Conservation (phyloP, 768 basidiomycete genomes). For the Galerina marginata region DNA sequence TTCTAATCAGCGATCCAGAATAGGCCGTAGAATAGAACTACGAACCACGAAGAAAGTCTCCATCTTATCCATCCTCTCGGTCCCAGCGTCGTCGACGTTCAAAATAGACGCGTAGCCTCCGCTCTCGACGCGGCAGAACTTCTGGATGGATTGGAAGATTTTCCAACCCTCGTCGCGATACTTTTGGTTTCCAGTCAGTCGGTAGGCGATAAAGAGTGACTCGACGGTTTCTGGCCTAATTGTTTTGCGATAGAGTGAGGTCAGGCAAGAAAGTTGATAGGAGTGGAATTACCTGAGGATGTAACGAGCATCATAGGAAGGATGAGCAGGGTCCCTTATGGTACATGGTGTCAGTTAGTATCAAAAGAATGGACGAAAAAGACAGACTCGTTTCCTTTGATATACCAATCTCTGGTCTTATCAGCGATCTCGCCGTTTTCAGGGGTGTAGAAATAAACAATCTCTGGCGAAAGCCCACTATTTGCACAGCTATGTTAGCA, state of each 20-base stretch:
- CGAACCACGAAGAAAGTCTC: constrained; percentile 93
- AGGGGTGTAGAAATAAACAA: constrained; percentile 78
- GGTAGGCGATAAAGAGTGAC: constrained; percentile 89
- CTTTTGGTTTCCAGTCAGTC: constrained; percentile 80
- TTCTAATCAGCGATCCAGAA: not conserved
- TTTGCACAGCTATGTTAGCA: no score
- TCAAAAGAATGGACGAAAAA: not conserved
- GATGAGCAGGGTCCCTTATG: constrained; percentile 32
- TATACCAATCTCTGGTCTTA: constrained; percentile 80
- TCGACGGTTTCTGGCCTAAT: constrained; percentile 90
- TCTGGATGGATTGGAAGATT: constrained; percentile 90
- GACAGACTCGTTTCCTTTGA: constrained; percentile 72
- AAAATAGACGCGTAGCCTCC: constrained; percentile 89
- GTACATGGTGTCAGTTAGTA: not conserved
- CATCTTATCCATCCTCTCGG: constrained; percentile 84
- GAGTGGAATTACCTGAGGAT: constrained; percentile 69
- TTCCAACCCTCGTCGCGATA: constrained; percentile 89
- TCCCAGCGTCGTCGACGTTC: constrained; percentile 82
- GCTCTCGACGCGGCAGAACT: constrained; percentile 72
- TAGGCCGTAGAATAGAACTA: not conserved
- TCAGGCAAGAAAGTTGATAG: not conserved
- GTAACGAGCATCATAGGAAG: constrained; percentile 87
- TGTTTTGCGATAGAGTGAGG: not conserved
- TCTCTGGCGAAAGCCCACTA: constrained; percentile 88
- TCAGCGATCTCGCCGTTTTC: constrained; percentile 54